phyloP scores from a whole-genome alignment of 2,329 filamentous ascomycete genomes.

The Neofusicoccum parvum region DNA sequence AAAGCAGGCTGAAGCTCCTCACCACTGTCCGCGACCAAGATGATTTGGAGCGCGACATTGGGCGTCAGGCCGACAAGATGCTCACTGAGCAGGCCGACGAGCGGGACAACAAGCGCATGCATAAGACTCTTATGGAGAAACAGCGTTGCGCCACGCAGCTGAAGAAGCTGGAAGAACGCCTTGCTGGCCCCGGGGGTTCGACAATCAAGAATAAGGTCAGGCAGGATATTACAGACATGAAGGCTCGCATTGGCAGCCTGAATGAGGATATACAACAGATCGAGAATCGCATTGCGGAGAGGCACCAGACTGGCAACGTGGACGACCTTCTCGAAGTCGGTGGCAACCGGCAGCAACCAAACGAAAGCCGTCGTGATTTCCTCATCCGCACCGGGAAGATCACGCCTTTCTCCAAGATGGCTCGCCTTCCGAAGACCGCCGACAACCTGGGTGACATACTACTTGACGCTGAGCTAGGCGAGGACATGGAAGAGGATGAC shows the following conservation, averaged over 20 bases:
- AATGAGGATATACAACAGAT: slow-evolving; percentile 79
- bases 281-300: slow-evolving; percentile 74
- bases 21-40: slow-evolving; percentile 70
- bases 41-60: slow-evolving; percentile 87
- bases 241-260: slow-evolving; percentile 65
- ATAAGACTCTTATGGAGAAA: slow-evolving; percentile 55
- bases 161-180: slow-evolving; percentile 53
- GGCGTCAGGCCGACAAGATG: slow-evolving; percentile 63
- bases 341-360: slow-evolving; percentile 66
- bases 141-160: slow-evolving; percentile 68
- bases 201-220: slow-evolving; percentile 61
- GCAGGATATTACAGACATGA: slow-evolving; percentile 67
- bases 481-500: slow-evolving; percentile 43
- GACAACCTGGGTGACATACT: slow-evolving; percentile 76
- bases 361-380: slow-evolving; percentile 84
- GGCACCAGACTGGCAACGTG: slow-evolving; percentile 61
- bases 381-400: slow-evolving; percentile 96
- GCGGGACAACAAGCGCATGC: slow-evolving; percentile 63
- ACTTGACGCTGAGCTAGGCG: slow-evolving; percentile 77
- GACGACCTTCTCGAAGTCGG: slow-evolving; percentile 47
- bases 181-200: slow-evolving; percentile 54
- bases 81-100: slow-evolving; percentile 65
- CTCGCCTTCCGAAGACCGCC: slow-evolving; percentile 63
- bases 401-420: slow-evolving; percentile 86
- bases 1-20: slow-evolving; percentile 5